phyloP scores from a whole-genome alignment of 345 rosid species.

The Heritiera fomes region DNA sequence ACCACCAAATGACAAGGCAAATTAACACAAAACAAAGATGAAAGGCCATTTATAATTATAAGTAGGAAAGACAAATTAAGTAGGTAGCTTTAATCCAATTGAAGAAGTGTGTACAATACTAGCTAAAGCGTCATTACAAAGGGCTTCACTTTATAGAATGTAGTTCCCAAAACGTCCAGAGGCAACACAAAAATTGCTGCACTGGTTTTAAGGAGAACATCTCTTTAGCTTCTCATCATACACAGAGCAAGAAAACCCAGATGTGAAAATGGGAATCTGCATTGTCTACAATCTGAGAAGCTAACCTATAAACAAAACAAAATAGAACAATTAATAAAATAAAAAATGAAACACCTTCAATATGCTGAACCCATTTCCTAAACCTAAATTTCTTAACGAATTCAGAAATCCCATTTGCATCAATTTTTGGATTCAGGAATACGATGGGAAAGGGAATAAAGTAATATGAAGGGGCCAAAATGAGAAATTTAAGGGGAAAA shows the following conservation, averaged over 20 bases:
- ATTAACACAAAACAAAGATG: background rate
- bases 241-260: slow-evolving; percentile 15
- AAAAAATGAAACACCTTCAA: background rate
- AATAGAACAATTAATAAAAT: background rate
- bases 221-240: slow-evolving; percentile 49
- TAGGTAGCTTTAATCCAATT: background rate
- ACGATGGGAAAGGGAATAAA: background rate
- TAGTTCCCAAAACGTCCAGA: slow-evolving; percentile 82
- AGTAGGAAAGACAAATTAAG: background rate
- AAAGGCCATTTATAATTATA: background rate
- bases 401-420: background rate
- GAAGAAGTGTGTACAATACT: background rate
- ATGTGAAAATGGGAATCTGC: slow-evolving; percentile 7
- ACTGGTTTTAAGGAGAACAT: slow-evolving; percentile 70
- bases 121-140: background rate
- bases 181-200: slow-evolving; percentile 42
- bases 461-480: background rate
- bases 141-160: slow-evolving; percentile 14
- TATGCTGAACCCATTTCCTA: background rate
- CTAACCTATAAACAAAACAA: slow-evolving; percentile 24
- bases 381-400: background rate
- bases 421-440: background rate
- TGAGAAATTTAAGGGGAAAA: background rate
- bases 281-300: slow-evolving; percentile 5
- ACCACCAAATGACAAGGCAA: background rate